Evolutionary conservation across 768 basidiomycete genomes (phyloP).

Genomic region (Rickenella mellea): DNA sequence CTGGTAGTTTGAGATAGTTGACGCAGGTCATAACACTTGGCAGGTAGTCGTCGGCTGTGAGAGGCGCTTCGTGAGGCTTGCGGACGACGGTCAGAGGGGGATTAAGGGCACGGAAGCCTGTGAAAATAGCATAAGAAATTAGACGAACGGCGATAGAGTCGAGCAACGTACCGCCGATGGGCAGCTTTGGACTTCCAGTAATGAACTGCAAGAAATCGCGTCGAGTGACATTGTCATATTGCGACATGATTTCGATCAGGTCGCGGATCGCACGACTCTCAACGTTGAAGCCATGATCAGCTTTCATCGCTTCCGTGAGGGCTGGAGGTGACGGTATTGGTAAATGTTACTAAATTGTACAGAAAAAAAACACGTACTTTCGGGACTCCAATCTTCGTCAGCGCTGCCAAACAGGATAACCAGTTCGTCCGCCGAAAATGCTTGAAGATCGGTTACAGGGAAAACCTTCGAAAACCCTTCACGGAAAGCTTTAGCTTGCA

Average conservation of each 20-base stretch:
- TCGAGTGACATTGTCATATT: conserved; percentile 62
- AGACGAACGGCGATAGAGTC: conserved; percentile 1
- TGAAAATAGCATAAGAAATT: conserved; percentile 1
- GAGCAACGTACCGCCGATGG: conserved; percentile 73
- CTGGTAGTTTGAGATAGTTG: conserved; percentile 92
- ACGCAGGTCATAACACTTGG: conserved; percentile 99
- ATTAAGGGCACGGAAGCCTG: conserved; percentile 90
- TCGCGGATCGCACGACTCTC: conserved; percentile 88
- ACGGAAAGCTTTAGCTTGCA: conserved; percentile 84
- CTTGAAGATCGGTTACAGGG: conserved; percentile 81
- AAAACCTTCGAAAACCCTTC: conserved; percentile 96
- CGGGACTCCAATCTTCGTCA: conserved; percentile 93
- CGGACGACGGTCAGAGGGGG: conserved; percentile 94
- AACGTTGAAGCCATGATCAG: conserved; percentile 95
- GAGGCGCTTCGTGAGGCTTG: conserved; percentile 88
- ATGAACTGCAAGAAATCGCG: conserved; percentile 94
- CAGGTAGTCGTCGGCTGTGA: conserved; percentile 88
- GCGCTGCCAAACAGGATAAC: conserved; percentile 92
- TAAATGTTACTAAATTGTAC: conserved; percentile 2
- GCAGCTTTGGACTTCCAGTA: conserved; percentile 93
- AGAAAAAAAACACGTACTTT: conserved; percentile 50
- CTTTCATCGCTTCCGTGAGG: conserved; percentile 82
- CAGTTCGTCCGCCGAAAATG: conserved; percentile 92
- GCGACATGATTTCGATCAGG: conserved; percentile 78
- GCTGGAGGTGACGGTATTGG: conserved; percentile 37